Evolutionary conservation across 2,329 filamentous ascomycete genomes (phyloP).

Genomic region (Aspergillus piperis): DNA sequence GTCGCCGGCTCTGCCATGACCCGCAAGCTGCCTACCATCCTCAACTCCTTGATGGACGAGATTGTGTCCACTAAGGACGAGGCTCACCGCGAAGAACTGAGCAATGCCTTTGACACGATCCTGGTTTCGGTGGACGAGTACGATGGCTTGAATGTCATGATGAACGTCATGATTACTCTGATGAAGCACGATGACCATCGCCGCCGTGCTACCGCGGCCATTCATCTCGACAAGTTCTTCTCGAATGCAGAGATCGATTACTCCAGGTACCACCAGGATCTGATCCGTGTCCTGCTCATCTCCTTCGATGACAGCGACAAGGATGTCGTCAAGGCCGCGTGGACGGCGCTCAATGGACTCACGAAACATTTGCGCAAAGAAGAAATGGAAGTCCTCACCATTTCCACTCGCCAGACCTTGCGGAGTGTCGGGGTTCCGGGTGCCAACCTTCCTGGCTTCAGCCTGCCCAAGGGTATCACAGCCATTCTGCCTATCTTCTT

Average conservation of each 20-base stretch:
- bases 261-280: constrained; percentile 92
- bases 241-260: constrained; percentile 78
- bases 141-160: constrained; percentile 91
- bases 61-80: constrained; percentile 74
- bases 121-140: constrained; percentile 92
- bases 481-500: constrained; percentile 95
- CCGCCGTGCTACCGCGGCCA: constrained; percentile 74
- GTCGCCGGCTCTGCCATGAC: constrained; percentile 92
- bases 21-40: constrained; percentile 80
- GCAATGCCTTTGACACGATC: constrained; percentile 82
- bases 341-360: constrained; percentile 81
- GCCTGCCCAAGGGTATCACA: constrained; percentile 92
- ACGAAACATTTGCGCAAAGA: constrained; percentile 92
- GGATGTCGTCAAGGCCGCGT: constrained; percentile 84
- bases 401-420: constrained; percentile 81
- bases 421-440: constrained; percentile 87
- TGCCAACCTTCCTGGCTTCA: constrained; percentile 81
- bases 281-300: constrained; percentile 85
- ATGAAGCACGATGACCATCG: constrained; percentile 92
- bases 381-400: constrained; percentile 92
- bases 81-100: constrained; percentile 71
- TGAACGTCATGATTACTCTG: constrained; percentile 86
- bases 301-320: constrained; percentile 86
- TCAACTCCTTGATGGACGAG: constrained; percentile 93
- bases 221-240: constrained; percentile 86